Base-by-base conservation (phyloP, 768 basidiomycete species). In the Suillus variegatus region DNA sequence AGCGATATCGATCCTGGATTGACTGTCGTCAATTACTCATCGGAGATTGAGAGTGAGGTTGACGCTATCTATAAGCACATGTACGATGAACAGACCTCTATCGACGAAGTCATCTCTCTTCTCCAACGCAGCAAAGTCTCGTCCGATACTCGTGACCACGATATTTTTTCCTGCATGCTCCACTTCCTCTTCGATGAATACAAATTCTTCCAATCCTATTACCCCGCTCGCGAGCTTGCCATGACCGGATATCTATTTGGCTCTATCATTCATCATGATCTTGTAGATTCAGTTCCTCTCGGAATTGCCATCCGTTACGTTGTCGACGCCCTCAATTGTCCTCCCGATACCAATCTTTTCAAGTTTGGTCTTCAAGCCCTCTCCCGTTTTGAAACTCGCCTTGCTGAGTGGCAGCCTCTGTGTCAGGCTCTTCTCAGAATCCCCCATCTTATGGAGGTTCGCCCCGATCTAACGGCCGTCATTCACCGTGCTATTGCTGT, bases 101-200 rank as follows among this genome's bases (percentile, higher is more conserved):
- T 99, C 72, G 97, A 99, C 75, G 93, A 97, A 67, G 95, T 99
- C 68, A 92, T 98, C 67, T 80, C 85, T 35, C 88, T 95, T 79
- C 88, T 99, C 35, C 91, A 93, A 77, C 86, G 89, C 63, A 87
- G 89, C 81, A 95, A 96, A 74, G 86, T 85, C 60, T 96, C 95
- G 38, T 83, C 86, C 40, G 93, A 91, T 70, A 79, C 89, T 54
- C 88, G 89, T 64, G 95, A 98, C 70, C 94, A 97, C 75, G 95
- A 99, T 79, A 88, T 97, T 67, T 98, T 98, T 75, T 97, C 95
- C n/a, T 98, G 95, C 86, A 97, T 97, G 89, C 90, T 99, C 60
- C 96, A 98, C 81, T 97, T 97, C 83, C 87, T 99, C 52, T 98
- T 99, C 79, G 97, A 99, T 86, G 97, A 99, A 80, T 97, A 97